Percentiles rank a stretch among this genome's conserved stretches.
Conservation (phyloP, 257 asterid genomes). For the Forsythia viridissima region DNA sequence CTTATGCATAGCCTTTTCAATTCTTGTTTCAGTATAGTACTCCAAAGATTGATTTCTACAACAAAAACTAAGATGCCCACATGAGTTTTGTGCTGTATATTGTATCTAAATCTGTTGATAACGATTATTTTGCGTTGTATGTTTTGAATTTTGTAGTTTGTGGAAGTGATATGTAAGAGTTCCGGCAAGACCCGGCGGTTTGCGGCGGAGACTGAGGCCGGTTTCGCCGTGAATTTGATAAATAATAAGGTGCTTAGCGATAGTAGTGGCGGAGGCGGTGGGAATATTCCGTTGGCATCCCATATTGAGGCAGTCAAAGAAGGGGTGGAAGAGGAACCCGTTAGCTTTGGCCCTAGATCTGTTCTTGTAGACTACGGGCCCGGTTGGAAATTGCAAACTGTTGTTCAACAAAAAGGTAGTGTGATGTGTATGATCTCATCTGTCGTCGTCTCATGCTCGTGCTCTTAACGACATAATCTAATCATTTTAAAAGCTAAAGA, state of each 20-base stretch:
- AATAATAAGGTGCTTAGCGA: slow-evolving; percentile 43
- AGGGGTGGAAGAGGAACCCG: slow-evolving; percentile 65
- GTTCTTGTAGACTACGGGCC: slow-evolving; percentile 68
- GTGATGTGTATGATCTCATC: not conserved
- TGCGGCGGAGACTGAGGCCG: slow-evolving; percentile 75
- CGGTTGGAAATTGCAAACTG: slow-evolving; percentile 78
- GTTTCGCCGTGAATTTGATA: slow-evolving; percentile 68
- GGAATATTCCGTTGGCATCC: slow-evolving; percentile 41
- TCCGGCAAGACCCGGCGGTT: slow-evolving; percentile 80
- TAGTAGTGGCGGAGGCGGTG: slow-evolving; percentile 19
- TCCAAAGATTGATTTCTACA: not conserved
- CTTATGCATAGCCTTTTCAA: not conserved
- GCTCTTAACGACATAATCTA: not conserved
- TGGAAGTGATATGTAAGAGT: slow-evolving; percentile 78
- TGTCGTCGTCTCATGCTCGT: not conserved
- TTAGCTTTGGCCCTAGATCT: slow-evolving; percentile 77
- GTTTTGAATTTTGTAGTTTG: slow-evolving; percentile 43
- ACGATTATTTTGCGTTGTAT: not conserved
- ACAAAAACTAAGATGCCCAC: not conserved
- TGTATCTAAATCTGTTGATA: not conserved
- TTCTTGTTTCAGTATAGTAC: not conserved
- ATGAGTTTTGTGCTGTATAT: not conserved
- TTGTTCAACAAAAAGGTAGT: slow-evolving; percentile 41
- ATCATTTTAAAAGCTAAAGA: not conserved
- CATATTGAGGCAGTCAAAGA: slow-evolving; percentile 82